These are phyloP conservation scores for Colletotrichum phormii DNA, from an alignment of 2,329 filamentous ascomycete species.

Conservation along the genomic window DNA sequence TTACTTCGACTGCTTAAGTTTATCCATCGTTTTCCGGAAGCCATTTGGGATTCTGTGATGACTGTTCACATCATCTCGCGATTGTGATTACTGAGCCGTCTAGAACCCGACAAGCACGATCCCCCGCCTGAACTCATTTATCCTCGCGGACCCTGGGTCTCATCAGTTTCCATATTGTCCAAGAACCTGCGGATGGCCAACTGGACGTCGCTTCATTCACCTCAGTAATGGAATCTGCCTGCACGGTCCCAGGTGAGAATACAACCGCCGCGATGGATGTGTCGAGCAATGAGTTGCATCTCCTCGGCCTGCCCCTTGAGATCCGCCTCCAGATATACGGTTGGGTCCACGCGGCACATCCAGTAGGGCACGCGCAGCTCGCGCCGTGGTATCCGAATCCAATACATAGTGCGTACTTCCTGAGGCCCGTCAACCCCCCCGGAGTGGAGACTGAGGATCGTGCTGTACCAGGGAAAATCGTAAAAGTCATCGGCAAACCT, in stretches of 20 bases:
- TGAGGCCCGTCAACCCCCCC: conserved; percentile 38
- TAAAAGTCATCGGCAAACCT: background rate
- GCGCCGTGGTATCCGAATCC: conserved; percentile 54
- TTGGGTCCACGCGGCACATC: conserved; percentile 53
- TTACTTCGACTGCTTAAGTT: no score
- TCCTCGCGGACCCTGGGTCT: background rate
- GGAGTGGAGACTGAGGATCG: conserved; percentile 1
- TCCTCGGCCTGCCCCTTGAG: conserved; percentile 56
- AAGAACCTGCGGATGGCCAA: background rate
- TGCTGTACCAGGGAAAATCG: background rate
- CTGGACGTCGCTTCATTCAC: background rate
- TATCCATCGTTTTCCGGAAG: background rate
- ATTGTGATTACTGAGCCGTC: background rate
- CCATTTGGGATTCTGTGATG: background rate
- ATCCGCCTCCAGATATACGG: conserved; percentile 60
- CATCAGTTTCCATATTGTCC: background rate
- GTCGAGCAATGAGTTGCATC: conserved; percentile 24
- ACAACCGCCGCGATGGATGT: background rate
- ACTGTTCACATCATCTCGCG: background rate
- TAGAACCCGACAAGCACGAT: background rate
- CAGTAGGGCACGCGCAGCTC: conserved; percentile 51
- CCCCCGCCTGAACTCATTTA: background rate
- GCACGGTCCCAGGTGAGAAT: background rate
- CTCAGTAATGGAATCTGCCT: background rate
- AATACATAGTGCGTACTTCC: conserved; percentile 46